A percentile compares a stretch with the other conserved stretches of the same genome.
phyloP scores from a whole-genome alignment of 257 asterid species.

The Solanum pimpinellifolium region DNA sequence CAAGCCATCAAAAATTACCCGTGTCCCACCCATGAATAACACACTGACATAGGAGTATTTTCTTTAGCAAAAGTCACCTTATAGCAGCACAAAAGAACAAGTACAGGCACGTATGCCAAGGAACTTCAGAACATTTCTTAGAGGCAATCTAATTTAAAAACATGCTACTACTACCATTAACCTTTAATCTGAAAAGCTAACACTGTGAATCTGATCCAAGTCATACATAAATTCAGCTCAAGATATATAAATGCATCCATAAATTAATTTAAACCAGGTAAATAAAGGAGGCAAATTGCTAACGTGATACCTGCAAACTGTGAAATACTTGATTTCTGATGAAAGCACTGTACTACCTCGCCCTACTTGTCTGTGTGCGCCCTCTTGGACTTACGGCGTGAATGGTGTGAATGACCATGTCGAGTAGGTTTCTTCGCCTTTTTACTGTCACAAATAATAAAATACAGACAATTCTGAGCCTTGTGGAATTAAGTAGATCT shows the following conservation, averaged over 20 bases:
- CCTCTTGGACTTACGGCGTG: slow-evolving; percentile 36
- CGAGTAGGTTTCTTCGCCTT: slow-evolving; percentile 18
- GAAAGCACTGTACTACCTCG: background rate
- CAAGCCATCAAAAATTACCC: background rate
- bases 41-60: background rate
- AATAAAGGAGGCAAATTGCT: background rate
- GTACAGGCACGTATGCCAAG: background rate
- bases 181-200: background rate
- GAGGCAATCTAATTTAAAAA: background rate
- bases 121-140: background rate
- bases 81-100: background rate
- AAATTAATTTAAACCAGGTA: background rate
- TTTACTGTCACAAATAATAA: slow-evolving; percentile 24
- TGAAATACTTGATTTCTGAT: background rate
- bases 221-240: background rate
- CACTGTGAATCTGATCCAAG: background rate
- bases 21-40: background rate
- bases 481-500: background rate
- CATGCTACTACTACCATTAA: background rate
- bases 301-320: background rate
- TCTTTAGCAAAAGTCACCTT: background rate
- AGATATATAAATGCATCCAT: background rate
- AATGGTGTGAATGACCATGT: slow-evolving; percentile 22
- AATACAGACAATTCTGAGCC: background rate
- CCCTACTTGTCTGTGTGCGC: slow-evolving; percentile 29